Evolutionary conservation across 495 filamentous ascomycete genomes (phyloP), one percentile per base, ranked within the genome.

Genomic region (Penicillium antarcticum): DNA sequence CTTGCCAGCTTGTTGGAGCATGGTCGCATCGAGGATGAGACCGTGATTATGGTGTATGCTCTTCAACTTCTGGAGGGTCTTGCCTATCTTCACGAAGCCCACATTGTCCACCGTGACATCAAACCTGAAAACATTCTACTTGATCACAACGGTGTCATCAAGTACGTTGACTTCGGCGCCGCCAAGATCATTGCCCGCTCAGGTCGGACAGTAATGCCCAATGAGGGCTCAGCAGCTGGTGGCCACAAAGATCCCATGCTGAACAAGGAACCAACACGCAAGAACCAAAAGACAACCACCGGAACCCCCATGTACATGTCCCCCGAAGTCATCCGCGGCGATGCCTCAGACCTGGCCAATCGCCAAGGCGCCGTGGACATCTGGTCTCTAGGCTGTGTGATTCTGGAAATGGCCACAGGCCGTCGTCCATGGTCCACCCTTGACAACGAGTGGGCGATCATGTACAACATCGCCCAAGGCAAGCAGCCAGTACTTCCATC

Each of bases 231-330:
- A 68, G 65, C 10, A 42, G 37, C 37, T 34, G 12, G 8, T 12
- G 18, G 29, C 8, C 18, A 39, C 53, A 21, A 65, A 68, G 42
- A 48, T 56, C 14, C 56, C 59, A 18, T 26, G 5, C 8, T 29
- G 26, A 29, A 29, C 26, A 29, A 29, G 9, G 2, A 60, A 63
- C 34, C 61, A 69, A 19, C 47, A 42, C 62, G 74, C 36, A 88
- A 89, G 56, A 76, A 88, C 53, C 89, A 95, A 65, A 89, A 89
- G 65, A 90, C 88, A 35, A 97, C 96, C 86, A 95, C 91, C 8
- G 94, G 94, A 53, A 98, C 94, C 32, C 94, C 94, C 19, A 98
- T 98, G 94, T 98, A 98, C 76, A 98, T 98, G 94, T 97, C 95
- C 13, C 94, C 94, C 18, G 94, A 98, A 74, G 91, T 96, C 39